Percentiles rank a stretch among this genome's conserved stretches.
These are phyloP conservation scores for Lentinula aciculospora DNA, from an alignment of 768 basidiomycete genomes.

Conservation along the genomic window DNA sequence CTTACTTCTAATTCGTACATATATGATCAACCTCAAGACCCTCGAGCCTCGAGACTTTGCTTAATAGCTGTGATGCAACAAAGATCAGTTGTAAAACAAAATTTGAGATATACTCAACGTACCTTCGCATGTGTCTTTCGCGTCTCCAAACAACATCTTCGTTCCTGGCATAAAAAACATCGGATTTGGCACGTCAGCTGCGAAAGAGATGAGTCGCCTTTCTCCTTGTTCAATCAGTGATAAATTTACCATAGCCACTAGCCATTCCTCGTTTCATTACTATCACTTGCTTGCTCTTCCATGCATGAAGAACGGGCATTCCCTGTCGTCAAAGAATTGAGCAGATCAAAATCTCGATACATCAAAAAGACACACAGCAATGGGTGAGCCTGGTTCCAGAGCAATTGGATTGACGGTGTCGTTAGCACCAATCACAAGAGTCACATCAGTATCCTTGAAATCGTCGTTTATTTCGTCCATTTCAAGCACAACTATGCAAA, in stretches of 20 bases:
- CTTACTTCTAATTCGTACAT: too few species aligned
- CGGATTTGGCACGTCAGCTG: constrained; percentile 88
- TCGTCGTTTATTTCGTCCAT: constrained; percentile 97
- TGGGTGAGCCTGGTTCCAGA: constrained; percentile 78
- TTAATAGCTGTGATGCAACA: constrained; percentile 42
- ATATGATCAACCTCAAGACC: neutral
- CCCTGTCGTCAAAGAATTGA: constrained; percentile 33
- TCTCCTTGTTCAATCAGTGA: neutral
- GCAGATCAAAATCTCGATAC: neutral
- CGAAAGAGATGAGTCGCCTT: neutral
- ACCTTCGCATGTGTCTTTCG: constrained; percentile 79
- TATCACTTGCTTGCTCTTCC: constrained; percentile 90
- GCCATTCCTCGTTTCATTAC: constrained; percentile 93
- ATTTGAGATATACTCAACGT: neutral
- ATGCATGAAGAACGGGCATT: constrained; percentile 89
- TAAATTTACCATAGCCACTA: constrained; percentile 69
- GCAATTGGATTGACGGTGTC: constrained; percentile 92
- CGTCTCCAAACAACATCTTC: constrained; percentile 90
- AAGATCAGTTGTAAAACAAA: neutral
- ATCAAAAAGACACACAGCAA: constrained; percentile 42
- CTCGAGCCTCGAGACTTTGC: constrained; percentile 43
- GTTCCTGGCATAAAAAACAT: constrained; percentile 92
- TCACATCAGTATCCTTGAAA: constrained; percentile 84
- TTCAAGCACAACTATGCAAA: constrained; percentile 67
- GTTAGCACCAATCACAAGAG: constrained; percentile 87